Percentiles rank a stretch among this genome's conserved stretches.
Conservation (phyloP, 108 stramenopile species). For the Skeletonema menzelii region DNA sequence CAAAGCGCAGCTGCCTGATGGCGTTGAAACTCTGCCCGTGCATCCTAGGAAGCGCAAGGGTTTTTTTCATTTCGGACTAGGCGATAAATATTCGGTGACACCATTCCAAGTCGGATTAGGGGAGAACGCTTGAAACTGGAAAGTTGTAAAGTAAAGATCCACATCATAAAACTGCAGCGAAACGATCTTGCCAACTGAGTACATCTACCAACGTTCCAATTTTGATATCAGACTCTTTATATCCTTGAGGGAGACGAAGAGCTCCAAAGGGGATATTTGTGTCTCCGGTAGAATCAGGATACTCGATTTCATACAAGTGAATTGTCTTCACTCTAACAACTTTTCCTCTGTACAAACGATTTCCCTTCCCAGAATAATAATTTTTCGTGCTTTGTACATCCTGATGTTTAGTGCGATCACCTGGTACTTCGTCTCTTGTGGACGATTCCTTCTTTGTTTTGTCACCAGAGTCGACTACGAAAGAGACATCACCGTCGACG, state of each 20-base stretch:
- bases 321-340: slow-evolving; percentile 17
- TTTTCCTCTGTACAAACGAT: slow-evolving; percentile 15
- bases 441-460: not conserved
- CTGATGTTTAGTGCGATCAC: not conserved
- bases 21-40: slow-evolving; percentile 13
- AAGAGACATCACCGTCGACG: slow-evolving; percentile 4
- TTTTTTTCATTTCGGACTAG: slow-evolving; percentile 73
- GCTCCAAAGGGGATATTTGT: slow-evolving; percentile 21
- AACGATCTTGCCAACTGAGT: slow-evolving; percentile 30
- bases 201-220: slow-evolving; percentile 19
- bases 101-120: slow-evolving; percentile 25
- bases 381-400: not conserved
- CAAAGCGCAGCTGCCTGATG: slow-evolving; percentile 68
- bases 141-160: not conserved
- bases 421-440: not conserved
- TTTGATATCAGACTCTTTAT: not conserved
- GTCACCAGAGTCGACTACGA: not conserved
- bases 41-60: slow-evolving; percentile 60
- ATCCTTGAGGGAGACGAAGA: slow-evolving; percentile 5
- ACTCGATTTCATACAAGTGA: slow-evolving; percentile 25
- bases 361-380: slow-evolving; percentile 19
- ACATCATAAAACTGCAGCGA: not conserved
- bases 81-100: slow-evolving; percentile 44
- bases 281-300: slow-evolving; percentile 18
- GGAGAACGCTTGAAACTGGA: not conserved